Conservation (phyloP, 31 red algal species). For the Odonthalia washingtoniensis region DNA sequence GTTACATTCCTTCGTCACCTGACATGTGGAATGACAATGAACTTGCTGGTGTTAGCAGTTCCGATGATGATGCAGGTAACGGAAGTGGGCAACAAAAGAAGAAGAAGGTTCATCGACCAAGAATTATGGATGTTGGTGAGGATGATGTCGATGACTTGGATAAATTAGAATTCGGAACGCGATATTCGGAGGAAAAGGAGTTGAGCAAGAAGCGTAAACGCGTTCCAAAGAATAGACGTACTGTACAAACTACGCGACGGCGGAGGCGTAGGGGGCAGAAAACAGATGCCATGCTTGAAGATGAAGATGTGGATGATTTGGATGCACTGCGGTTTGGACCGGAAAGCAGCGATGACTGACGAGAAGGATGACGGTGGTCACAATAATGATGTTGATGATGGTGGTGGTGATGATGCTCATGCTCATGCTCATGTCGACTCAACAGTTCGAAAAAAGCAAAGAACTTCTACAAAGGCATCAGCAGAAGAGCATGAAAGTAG, state of each 20-base stretch:
- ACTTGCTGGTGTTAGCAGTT: neutral
- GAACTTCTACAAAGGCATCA: too few relatives aligned
- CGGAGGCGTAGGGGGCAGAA: neutral
- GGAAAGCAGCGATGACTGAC: too few relatives aligned
- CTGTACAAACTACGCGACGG: neutral
- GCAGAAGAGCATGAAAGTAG: too few relatives aligned
- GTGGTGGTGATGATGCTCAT: too few relatives aligned
- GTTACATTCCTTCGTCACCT: neutral
- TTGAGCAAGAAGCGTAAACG: neutral
- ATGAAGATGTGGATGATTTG: slow-evolving; percentile 73
- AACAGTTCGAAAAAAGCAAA: too few relatives aligned
- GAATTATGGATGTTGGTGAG: slow-evolving; percentile 25
- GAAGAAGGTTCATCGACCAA: neutral
- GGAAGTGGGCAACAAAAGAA: neutral
- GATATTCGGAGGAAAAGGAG: slow-evolving; percentile 20
- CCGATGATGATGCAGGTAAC: neutral
- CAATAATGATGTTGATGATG: too few relatives aligned
- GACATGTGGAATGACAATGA: neutral
- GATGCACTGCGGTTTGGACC: slow-evolving; percentile 34
- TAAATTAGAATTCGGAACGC: slow-evolving; percentile 31
- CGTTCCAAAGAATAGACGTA: neutral
- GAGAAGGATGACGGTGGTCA: too few relatives aligned
- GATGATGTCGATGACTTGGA: slow-evolving; percentile 68
- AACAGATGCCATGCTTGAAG: slow-evolving; percentile 19
- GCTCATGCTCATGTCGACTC: too few relatives aligned